These are phyloP conservation scores for Trypanosoma brucei DNA, from an alignment of 208 protist genomes.

Conservation along the genomic window DNA sequence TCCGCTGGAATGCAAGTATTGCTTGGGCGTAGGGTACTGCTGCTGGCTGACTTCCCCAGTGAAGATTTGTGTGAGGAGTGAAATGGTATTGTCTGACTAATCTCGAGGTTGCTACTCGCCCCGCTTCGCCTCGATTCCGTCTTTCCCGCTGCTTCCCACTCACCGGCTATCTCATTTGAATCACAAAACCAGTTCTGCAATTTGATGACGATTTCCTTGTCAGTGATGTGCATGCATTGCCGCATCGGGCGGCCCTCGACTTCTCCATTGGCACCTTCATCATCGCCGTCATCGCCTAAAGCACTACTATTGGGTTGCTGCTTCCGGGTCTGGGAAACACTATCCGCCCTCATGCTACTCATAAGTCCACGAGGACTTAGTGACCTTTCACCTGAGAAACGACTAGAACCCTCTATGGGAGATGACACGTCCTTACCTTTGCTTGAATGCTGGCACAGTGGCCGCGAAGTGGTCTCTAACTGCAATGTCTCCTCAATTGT, in stretches of 20 bases:
- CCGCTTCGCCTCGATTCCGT: neutral
- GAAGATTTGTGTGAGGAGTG: neutral
- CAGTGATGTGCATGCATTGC: conserved; percentile 9
- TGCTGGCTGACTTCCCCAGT: neutral
- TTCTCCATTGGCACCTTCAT: neutral
- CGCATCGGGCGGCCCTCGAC: neutral
- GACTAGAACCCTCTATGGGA: neutral
- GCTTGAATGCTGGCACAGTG: conserved; percentile 1
- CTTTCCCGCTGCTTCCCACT: neutral
- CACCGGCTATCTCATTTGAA: neutral
- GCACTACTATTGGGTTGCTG: neutral
- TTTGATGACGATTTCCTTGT: conserved; percentile 23
- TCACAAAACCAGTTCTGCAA: conserved; percentile 11
- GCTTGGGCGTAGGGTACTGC: neutral
- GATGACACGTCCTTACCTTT: neutral
- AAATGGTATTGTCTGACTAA: neutral
- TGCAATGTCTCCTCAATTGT: neutral
- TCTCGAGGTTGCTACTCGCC: neutral
- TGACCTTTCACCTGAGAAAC: neutral
- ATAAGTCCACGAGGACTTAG: neutral
- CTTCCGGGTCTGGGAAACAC: neutral
- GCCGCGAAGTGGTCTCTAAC: neutral
- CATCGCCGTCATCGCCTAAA: neutral
- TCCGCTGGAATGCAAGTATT: neutral
- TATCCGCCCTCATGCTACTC: neutral